Base-by-base conservation (phyloP, 345 rosid genomes). In the Gossypium stocksii region DNA sequence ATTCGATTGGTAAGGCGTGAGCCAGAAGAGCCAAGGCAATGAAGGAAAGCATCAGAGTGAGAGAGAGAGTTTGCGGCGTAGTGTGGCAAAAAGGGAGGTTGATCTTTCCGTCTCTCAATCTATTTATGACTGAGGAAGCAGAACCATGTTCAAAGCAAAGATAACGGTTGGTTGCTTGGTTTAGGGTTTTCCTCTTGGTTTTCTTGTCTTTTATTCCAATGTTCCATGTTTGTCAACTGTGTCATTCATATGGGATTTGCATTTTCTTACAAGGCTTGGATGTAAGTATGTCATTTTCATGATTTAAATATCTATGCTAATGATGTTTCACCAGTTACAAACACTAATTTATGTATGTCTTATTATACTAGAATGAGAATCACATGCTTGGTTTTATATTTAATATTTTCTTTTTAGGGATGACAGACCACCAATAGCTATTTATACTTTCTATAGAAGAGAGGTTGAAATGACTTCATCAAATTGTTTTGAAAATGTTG, bases 31-130 rank as follows among this genome's bases (percentile, higher is more conserved):
- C 65, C 34, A 77, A 19, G 34, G 67, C 46, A 29, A 77, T 2
- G 59, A 79, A 67, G 59, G 60, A 71, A 72, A 82, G 54, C 82
- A 82, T 85, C 49, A 29, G 73, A 57, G 14, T 5, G 14, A 48
- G 25, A 53, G 64, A n/a, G 46, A 23, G 52, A 19, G 29, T 16
- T 77, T 68, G 68, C 74, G 54, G 70, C 71, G 44, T 57, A n/a
- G 45, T 23, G 38, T 20, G 15, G 58, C 70, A 65, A 76, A 52
- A 66, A 73, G 16, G 72, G 61, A 76, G 71, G 63, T 58, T 72
- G 16, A n/a, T 51, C 45, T 78, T 49, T 57, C 56, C 22, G 27
- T 65, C 76, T 7, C 19, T 57, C 74, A 15, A 62, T 29, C 17
- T 56, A 56, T 69, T 62, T 29, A 17, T 65, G 10, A 56, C 45